phyloP scores from a whole-genome alignment of 257 asterid species.

The Euphrasia confusa region DNA sequence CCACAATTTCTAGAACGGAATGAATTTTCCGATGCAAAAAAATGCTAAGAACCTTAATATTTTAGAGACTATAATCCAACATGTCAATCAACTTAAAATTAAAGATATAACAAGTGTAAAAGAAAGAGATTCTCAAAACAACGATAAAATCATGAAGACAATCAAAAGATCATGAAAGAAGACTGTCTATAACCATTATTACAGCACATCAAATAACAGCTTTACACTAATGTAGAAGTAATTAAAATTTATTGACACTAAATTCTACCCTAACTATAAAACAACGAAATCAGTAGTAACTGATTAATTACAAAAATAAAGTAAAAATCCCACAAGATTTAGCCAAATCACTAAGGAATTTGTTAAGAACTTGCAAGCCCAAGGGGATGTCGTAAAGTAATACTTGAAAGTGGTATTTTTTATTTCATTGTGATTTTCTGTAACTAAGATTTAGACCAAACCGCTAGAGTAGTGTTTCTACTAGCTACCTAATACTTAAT shows the following conservation, averaged over 20 bases:
- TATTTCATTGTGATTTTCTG: background rate
- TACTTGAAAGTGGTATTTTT: background rate
- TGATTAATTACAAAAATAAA: too few relatives aligned
- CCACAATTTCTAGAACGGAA: too few relatives aligned
- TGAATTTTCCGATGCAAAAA: background rate
- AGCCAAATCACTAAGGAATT: background rate
- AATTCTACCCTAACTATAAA: background rate
- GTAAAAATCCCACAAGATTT: background rate
- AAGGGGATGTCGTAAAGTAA: background rate
- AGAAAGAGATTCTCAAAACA: too few relatives aligned
- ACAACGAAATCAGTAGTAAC: background rate
- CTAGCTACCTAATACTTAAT: background rate
- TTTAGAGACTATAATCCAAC: background rate
- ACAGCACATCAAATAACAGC: background rate
- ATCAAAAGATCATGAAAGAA: too few relatives aligned
- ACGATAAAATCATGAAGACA: too few relatives aligned
- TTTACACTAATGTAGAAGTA: background rate
- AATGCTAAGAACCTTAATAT: background rate
- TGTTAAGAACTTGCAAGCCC: background rate
- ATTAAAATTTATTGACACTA: background rate
- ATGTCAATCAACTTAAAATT: background rate
- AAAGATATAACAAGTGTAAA: too few relatives aligned
- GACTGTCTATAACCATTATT: too few relatives aligned
- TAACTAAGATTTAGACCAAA: background rate
- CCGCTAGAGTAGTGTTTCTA: background rate